Base-by-base conservation (phyloP, 805 yeast species). In the Cyberlindnera veronae region DNA sequence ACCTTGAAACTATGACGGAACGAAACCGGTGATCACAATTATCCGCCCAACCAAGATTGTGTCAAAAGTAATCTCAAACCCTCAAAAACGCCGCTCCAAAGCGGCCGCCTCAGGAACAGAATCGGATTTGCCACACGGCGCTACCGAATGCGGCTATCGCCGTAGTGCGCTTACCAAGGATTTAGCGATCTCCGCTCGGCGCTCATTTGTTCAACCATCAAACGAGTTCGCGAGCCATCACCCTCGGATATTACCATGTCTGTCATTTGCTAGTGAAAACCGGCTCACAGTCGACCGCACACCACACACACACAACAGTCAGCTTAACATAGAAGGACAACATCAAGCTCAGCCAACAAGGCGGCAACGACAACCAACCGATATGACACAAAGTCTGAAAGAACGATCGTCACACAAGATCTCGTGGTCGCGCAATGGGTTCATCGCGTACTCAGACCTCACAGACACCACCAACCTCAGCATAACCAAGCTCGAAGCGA, bases 361-460 rank as follows among this genome's bases (percentile, higher is more conserved):
- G n/a, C n/a, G n/a, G n/a, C n/a, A n/a, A n/a, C n/a, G n/a, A n/a
- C 24, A 11, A 11, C 24, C 11, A 21, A 21, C 10, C 11, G 24
- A 21, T 21, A 24, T 24, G 28, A 12, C 28, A 8, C 28, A 24
- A 13, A 24, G 12, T 12, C 28, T 16, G 14, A 22, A 22, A 10
- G 34, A 26, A 13, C 19, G 31, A 6, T 18, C 39, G 3, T 21
- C 31, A 10, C 42, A 42, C 31, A 42, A 38, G 34, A 48, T 55
- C 18, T 50, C 58, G 17, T 88, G 96, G 96, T 84, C 95, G 10
- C 76, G 79, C 49, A 84, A 81, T 49, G 96, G 96, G 12, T 77
- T 87, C 50, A 74, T 90, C 23, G 95, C 95, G 1, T 87, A 82
- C 51, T 64, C 78, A 6, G 70, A 74, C 40, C 62, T 69, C 28